These are phyloP conservation scores for Datura wrightii DNA, from an alignment of 257 asterid genomes.

Conservation along the genomic window DNA sequence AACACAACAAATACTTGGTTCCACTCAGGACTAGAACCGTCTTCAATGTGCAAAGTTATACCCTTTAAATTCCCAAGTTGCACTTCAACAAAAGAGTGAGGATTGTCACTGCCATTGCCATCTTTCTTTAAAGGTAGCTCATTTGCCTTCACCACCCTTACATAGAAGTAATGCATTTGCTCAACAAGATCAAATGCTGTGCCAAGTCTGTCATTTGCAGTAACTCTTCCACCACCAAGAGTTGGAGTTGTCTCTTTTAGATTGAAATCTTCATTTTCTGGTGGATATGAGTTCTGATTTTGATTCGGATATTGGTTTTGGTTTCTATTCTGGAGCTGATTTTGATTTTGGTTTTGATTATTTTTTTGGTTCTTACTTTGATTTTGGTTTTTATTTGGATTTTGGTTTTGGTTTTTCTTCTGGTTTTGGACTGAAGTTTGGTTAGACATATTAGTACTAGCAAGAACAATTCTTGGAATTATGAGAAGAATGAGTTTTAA, in stretches of 20 bases:
- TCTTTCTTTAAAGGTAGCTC: slow-evolving; percentile 55
- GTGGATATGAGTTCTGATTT: not conserved
- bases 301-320: slow-evolving; percentile 36
- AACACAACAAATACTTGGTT: slow-evolving; percentile 71
- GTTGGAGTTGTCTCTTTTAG: slow-evolving; percentile 80
- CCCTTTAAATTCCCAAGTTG: slow-evolving; percentile 69
- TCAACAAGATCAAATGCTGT: slow-evolving; percentile 88
- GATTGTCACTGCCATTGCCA: slow-evolving; percentile 42
- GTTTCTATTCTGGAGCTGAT: slow-evolving; percentile 40
- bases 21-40: slow-evolving; percentile 71
- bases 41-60: slow-evolving; percentile 51
- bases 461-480: not conserved
- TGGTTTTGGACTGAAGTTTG: slow-evolving; percentile 40
- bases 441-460: slow-evolving; percentile 8
- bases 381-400: not conserved
- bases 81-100: slow-evolving; percentile 69
- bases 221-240: slow-evolving; percentile 81
- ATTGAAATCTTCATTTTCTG: slow-evolving; percentile 57
- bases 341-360: slow-evolving; percentile 37
- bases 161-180: slow-evolving; percentile 78
- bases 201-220: slow-evolving; percentile 61
- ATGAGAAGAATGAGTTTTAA: no score
- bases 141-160: slow-evolving; percentile 75
- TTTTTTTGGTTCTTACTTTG: no score
- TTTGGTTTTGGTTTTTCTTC: slow-evolving; percentile 35